Conservation (phyloP, 768 basidiomycete species). For the Naganishia vaughanmartiniae region DNA sequence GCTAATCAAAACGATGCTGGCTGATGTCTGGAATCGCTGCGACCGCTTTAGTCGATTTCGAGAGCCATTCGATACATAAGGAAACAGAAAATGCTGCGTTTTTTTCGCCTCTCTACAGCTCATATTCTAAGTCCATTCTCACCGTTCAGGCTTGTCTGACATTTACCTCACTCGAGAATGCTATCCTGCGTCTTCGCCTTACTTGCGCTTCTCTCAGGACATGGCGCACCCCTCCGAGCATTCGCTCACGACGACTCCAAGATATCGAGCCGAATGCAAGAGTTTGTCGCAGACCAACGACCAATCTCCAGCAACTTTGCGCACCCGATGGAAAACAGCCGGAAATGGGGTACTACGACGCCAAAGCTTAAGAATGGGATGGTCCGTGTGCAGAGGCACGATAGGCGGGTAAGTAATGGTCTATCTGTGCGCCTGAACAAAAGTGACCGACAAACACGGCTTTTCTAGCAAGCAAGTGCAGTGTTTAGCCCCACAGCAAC, state of each 20-base stretch:
- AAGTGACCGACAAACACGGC: too few species aligned
- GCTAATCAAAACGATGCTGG: too few species aligned
- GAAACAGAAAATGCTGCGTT: neutral
- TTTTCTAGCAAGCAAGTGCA: conserved; percentile 12
- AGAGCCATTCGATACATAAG: neutral
- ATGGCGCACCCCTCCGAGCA: neutral
- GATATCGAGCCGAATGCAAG: neutral
- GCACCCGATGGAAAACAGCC: conserved; percentile 11
- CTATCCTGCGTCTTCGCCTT: neutral
- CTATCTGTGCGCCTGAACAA: too few species aligned
- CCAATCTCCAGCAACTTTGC: conserved; percentile 1
- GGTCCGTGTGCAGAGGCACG: neutral
- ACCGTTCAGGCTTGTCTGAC: neutral
- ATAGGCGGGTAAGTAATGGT: neutral
- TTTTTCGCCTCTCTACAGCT: neutral
- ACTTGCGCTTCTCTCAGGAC: neutral
- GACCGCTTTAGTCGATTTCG: neutral
- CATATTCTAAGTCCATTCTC: too few species aligned
- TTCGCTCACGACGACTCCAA: neutral
- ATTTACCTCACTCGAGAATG: neutral
- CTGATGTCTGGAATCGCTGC: neutral
- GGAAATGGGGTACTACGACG: conserved; percentile 1
- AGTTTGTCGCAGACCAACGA: conserved; percentile 10
- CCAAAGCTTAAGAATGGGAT: neutral
- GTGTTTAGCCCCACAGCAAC: neutral